Conservation (phyloP, 495 filamentous ascomycete genomes). For the Parathielavia appendiculata region DNA sequence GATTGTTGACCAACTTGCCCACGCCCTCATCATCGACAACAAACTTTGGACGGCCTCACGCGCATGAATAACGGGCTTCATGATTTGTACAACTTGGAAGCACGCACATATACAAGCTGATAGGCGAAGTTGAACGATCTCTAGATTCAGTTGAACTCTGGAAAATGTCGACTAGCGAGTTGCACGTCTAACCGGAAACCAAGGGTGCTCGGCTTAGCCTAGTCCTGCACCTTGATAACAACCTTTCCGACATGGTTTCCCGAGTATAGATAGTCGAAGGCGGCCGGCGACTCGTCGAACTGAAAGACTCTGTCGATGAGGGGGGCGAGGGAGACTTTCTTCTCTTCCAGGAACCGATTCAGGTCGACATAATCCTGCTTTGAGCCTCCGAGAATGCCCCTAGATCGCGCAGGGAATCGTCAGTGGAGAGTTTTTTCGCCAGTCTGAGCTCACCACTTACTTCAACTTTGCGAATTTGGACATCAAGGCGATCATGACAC, state of each 20-base stretch:
- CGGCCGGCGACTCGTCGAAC: constrained; percentile 38
- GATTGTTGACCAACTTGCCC: too few relatives aligned
- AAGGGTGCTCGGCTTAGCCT: too few relatives aligned
- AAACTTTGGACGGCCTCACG: too few relatives aligned
- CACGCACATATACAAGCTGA: too few relatives aligned
- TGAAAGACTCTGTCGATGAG: constrained; percentile 37
- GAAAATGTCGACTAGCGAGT: too few relatives aligned
- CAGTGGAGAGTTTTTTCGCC: neutral
- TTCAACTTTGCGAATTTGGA: constrained; percentile 7
- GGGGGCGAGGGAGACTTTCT: constrained; percentile 27
- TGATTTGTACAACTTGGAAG: too few relatives aligned
- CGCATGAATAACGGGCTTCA: too few relatives aligned
- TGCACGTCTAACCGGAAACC: too few relatives aligned
- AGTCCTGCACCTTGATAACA: constrained; percentile 33
- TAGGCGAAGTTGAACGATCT: too few relatives aligned
- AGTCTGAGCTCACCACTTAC: neutral
- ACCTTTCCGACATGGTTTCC: constrained; percentile 47
- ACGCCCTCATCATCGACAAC: too few relatives aligned
- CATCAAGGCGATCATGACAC: constrained; percentile 5
- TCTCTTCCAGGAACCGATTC: constrained; percentile 31
- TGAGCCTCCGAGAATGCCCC: constrained; percentile 35
- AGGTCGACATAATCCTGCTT: constrained; percentile 37
- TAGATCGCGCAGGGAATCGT: constrained; percentile 18
- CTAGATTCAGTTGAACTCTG: too few relatives aligned
- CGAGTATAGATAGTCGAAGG: constrained; percentile 41